phyloP scores from a whole-genome alignment of 371 early-diverging fungal species.

The Lichtheimia hyalospora region DNA sequence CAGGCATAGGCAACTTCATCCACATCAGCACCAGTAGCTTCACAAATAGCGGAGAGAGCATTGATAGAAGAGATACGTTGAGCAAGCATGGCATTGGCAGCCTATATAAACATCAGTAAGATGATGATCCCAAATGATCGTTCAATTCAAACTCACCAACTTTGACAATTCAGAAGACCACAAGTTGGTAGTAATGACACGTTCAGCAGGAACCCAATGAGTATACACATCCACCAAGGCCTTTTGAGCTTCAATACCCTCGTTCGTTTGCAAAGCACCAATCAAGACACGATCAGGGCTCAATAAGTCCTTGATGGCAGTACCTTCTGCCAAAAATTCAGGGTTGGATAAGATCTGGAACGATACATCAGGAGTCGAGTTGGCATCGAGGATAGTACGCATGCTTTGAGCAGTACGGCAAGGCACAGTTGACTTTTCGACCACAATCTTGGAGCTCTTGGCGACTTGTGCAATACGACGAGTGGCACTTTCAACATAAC shows the following conservation, averaged over 20 bases:
- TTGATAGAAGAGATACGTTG: conserved; percentile 96
- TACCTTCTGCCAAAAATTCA: conserved; percentile 96
- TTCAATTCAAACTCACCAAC: conserved; percentile 55
- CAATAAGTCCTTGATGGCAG: conserved; percentile 84
- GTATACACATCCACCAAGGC: conserved; percentile 79
- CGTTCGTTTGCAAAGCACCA: conserved; percentile 80
- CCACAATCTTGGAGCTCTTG: conserved; percentile 83
- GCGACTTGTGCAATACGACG: conserved; percentile 88
- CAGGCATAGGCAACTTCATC: conserved; percentile 92
- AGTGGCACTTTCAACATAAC: conserved; percentile 86
- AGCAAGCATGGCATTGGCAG: conserved; percentile 94
- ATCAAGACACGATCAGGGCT: conserved; percentile 93
- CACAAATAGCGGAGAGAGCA: conserved; percentile 91
- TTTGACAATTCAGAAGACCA: conserved; percentile 96
- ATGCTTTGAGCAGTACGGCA: conserved; percentile 92
- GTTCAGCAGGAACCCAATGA: conserved; percentile 82
- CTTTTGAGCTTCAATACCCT: conserved; percentile 76
- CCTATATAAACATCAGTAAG: conserved; percentile 37
- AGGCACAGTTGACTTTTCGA: conserved; percentile 96
- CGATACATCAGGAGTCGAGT: conserved; percentile 67
- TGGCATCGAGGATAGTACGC: conserved; percentile 85
- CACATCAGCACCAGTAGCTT: conserved; percentile 95
- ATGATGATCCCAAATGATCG: background rate
- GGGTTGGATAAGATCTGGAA: conserved; percentile 95
- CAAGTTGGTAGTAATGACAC: conserved; percentile 88